Conservation (phyloP, 108 stramenopile genomes). For the Pseudonitzschia delicatissima region DNA sequence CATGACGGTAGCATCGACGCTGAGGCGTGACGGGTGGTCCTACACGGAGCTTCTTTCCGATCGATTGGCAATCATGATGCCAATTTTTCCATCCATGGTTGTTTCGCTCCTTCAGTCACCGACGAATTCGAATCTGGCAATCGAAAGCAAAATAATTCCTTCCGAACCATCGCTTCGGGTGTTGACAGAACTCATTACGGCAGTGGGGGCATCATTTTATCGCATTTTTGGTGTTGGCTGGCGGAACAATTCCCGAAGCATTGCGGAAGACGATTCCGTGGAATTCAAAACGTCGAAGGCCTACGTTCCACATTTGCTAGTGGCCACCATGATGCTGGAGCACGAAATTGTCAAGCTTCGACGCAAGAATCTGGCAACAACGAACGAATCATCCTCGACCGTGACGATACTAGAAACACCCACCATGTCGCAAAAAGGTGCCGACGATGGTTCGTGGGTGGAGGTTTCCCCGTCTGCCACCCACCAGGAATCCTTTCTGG, state of each 20-base stretch:
- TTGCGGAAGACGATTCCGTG: slow-evolving; percentile 8
- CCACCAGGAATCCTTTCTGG: slow-evolving; percentile 18
- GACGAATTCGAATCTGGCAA: neutral
- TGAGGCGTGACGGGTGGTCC: slow-evolving; percentile 33
- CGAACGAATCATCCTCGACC: neutral
- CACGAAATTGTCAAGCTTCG: slow-evolving; percentile 19
- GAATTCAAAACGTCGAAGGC: slow-evolving; percentile 32
- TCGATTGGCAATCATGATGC: slow-evolving; percentile 70
- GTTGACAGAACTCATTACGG: slow-evolving; percentile 36
- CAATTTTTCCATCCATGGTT: slow-evolving; percentile 69
- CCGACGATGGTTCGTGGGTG: slow-evolving; percentile 44
- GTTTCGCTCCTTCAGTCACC: slow-evolving; percentile 35
- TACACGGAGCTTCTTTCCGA: slow-evolving; percentile 65
- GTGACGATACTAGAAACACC: slow-evolving; percentile 28
- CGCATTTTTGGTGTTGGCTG: slow-evolving; percentile 40
- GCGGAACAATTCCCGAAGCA: neutral
- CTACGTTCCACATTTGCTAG: slow-evolving; percentile 36
- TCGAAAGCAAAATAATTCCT: neutral
- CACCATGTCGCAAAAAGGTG: slow-evolving; percentile 24
- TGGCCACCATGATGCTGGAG: slow-evolving; percentile 41
- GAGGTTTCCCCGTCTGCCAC: slow-evolving; percentile 40
- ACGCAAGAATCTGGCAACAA: neutral
- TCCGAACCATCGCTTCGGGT: slow-evolving; percentile 6
- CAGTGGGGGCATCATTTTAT: slow-evolving; percentile 47
- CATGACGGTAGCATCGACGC: slow-evolving; percentile 37